Base-by-base conservation (phyloP, 2,329 filamentous ascomycete genomes). In the Coniochaeta hoffmannii region DNA sequence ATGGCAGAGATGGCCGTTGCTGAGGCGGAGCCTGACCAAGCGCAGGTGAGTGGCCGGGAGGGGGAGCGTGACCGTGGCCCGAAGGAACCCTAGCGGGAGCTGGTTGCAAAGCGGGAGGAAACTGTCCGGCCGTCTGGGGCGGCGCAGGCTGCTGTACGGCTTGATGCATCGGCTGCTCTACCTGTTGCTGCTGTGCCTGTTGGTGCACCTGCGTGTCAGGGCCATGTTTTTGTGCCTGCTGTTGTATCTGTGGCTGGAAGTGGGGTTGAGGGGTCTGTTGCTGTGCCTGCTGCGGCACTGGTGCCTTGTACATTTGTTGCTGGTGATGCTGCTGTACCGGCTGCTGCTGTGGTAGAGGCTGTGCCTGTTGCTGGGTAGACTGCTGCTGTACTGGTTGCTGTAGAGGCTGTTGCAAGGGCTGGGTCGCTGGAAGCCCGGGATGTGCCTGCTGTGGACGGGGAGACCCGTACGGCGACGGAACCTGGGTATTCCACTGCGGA, bases 71-170 rank as follows among this genome's bases (percentile, higher is more conserved):
- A 65, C 55, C 57, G 57, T 50, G 66, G 64, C 65, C 41, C 61
- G 57, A 17, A 57, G 59, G 44, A 8, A 58, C 12, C 53, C 59
- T 56, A 51, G 53, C 63, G 17, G 68, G 66, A 3, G 66, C 68
- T 15, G 69, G 66, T 35, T 73, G 72, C 12, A 69, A 31, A 4
- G 70, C 67, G 5, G 71, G 64, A 12, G 67, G 66, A 53, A 68
- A 59, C 32, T 75, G 71, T 2, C 68, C 66, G 30, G 68, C 58
- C 52, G 64, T 59, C 31, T 63, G 59, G 14, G 62, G 60, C n/a
- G 61, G 58, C 3, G 44, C 44, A 58, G 19, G 19, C n/a, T 50
- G 49, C 7, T 50, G 41, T 3, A 11, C 4, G 24, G 24, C 15
- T 26, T 50, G 49, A 31, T 19, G 31, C 22, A 50, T 19, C 4